Base-by-base conservation (phyloP, 257 asterid species). In the Voacanga thouarsii region DNA sequence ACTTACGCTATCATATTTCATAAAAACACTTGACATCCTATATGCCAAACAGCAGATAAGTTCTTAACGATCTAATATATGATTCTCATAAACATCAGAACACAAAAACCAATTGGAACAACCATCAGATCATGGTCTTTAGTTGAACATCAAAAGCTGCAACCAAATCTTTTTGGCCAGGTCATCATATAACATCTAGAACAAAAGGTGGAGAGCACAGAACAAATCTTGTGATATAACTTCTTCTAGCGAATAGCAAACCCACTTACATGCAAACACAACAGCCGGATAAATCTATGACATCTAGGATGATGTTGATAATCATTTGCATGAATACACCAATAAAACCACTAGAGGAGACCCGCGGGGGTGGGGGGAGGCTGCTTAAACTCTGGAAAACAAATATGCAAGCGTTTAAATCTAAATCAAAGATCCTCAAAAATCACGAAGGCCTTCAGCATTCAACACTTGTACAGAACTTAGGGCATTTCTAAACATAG, bases 181-280 rank as follows among this genome's bases (percentile, higher is more conserved):
- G 28, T 57, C 33, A 55, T 57, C 57, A 39, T 6, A 28, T 19
- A 70, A 69, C 51, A 61, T 37, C 68, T 50, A 51, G 53, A 65
- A 53, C 61, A 65, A 28, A 67, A 41, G 50, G 50, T n/a, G 26
- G 18, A 68, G 24, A 9, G 73, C 30, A 68, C 7, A 39, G 73
- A 68, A 41, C 26, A 44, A 10, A 19, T 41, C 30, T 67, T 33
- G 6, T 66, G 45, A 66, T 66, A 64, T 37, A 66, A 28, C 18
- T 26, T 66, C 37, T 66, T 66, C 45, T 67, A 67, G 23, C 72
- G 7, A 67, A 39, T 67, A 39, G 71, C 71, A 33, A 24, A 67
- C 50, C 24, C 50, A 65, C 19, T 65, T 37, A 16, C 4, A 37
- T 39, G 11, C 39, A 19, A 39, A 67, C 3, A 41, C 24, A 39